phyloP scores from a whole-genome alignment of 2,329 filamentous ascomycete genomes.

The Colletotrichum zoysiae region DNA sequence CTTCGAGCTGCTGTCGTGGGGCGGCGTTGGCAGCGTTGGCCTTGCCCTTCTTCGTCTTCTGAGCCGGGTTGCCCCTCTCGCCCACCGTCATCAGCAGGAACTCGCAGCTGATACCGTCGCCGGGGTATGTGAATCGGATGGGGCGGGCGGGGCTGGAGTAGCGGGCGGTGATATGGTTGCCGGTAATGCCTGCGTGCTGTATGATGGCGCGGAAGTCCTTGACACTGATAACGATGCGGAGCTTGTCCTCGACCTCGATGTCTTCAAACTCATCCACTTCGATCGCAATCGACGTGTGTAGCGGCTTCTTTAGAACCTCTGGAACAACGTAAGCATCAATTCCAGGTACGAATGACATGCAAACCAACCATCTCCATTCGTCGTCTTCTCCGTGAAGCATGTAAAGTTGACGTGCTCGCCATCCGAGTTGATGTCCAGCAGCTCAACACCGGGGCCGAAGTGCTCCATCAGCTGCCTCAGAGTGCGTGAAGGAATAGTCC shows the following conservation, averaged over 20 bases:
- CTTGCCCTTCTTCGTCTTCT: slow-evolving; percentile 60
- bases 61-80: slow-evolving; percentile 65
- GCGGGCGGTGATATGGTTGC: slow-evolving; percentile 73
- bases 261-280: slow-evolving; percentile 83
- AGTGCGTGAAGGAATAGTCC: slow-evolving; percentile 78
- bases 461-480: slow-evolving; percentile 83
- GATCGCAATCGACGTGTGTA: slow-evolving; percentile 83
- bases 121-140: slow-evolving; percentile 78
- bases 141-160: slow-evolving; percentile 80
- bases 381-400: slow-evolving; percentile 84
- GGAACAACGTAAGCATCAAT: slow-evolving; percentile 34
- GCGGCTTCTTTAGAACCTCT: slow-evolving; percentile 83
- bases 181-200: slow-evolving; percentile 77
- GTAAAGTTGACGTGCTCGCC: slow-evolving; percentile 82
- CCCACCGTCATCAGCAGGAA: slow-evolving; percentile 88
- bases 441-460: slow-evolving; percentile 83
- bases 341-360: neutral
- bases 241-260: slow-evolving; percentile 78
- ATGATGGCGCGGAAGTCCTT: slow-evolving; percentile 87
- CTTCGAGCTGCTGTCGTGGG: slow-evolving; percentile 60
- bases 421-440: slow-evolving; percentile 82
- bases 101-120: slow-evolving; percentile 77
- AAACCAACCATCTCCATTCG: slow-evolving; percentile 66
- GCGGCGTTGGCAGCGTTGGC: slow-evolving; percentile 56
- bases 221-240: slow-evolving; percentile 85